A percentile compares a stretch with the other conserved stretches of the same genome.
Evolutionary conservation across 2,329 filamentous ascomycete genomes (phyloP).

Genomic region (Biscogniauxia mediterranea): DNA sequence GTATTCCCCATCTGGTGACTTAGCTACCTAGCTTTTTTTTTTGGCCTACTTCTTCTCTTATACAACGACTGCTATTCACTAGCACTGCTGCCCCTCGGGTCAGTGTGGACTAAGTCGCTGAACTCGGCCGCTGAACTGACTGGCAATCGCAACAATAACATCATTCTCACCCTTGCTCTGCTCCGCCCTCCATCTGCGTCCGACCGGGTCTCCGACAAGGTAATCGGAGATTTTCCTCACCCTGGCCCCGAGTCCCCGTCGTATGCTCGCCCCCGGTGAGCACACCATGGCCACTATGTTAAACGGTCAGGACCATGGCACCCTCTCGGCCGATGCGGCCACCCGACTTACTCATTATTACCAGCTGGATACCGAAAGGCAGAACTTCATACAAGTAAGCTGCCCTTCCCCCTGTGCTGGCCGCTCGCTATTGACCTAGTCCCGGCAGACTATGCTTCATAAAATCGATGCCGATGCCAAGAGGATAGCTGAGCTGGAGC

Average conservation of each 20-base stretch:
- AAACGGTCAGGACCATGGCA: slow-evolving; percentile 23
- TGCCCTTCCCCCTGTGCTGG: neutral
- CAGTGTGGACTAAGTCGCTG: neutral
- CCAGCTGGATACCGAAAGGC: slow-evolving; percentile 27
- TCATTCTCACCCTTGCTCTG: neutral
- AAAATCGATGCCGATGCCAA: slow-evolving; percentile 24
- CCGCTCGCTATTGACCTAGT: slow-evolving; percentile 12
- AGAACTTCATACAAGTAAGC: slow-evolving; percentile 29
- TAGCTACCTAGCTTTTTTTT: neutral
- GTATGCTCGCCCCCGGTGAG: neutral
- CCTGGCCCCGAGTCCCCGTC: neutral
- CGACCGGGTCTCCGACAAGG: neutral
- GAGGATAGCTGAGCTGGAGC: slow-evolving; percentile 27
- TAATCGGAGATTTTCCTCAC: neutral
- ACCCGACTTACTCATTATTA: slow-evolving; percentile 28
- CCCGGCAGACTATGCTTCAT: slow-evolving; percentile 26
- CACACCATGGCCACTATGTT: slow-evolving; percentile 9
- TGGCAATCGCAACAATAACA: neutral
- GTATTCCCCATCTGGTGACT: neutral
- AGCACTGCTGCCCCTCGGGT: no score
- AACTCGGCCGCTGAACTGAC: neutral
- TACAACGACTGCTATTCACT: neutral
- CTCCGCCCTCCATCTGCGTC: neutral
- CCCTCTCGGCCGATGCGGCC: slow-evolving; percentile 17
- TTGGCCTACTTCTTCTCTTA: neutral